These are phyloP conservation scores for Xylaria sp. DNA, from an alignment of 2,329 filamentous ascomycete species.

Conservation along the genomic window DNA sequence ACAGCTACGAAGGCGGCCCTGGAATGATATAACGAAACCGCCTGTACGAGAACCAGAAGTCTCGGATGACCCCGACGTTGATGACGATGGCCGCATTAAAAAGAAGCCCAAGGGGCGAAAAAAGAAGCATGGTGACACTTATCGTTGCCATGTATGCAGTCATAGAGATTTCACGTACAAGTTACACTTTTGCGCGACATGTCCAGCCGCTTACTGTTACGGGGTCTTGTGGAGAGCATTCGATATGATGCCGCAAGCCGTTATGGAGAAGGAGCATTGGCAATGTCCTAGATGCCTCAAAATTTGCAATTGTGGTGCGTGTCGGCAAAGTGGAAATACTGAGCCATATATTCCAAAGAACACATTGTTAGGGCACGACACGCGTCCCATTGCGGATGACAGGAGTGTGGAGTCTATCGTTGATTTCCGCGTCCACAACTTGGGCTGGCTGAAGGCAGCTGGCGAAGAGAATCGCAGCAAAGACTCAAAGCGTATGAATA, in stretches of 20 bases:
- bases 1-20: constrained; percentile 79
- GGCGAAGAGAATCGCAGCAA: constrained; percentile 64
- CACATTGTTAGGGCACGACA: constrained; percentile 89
- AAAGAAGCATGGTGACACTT: constrained; percentile 59
- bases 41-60: constrained; percentile 41
- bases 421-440: constrained; percentile 88
- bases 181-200: constrained; percentile 80
- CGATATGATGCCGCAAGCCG: constrained; percentile 82
- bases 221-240: constrained; percentile 92
- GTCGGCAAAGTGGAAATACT: constrained; percentile 69
- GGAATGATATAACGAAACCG: constrained; percentile 77
- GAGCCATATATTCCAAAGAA: constrained; percentile 84
- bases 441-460: constrained; percentile 74
- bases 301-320: constrained; percentile 86
- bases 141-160: constrained; percentile 81
- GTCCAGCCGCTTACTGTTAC: constrained; percentile 83
- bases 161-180: constrained; percentile 83
- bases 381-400: constrained; percentile 85
- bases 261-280: constrained; percentile 84
- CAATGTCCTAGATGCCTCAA: constrained; percentile 84
- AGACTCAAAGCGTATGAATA: constrained; percentile 62
- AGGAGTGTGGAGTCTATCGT: constrained; percentile 89
- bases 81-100: constrained; percentile 68
- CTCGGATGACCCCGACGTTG: constrained; percentile 58
- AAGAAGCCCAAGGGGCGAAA: constrained; percentile 67